Evolutionary conservation across 768 basidiomycete genomes (phyloP).

Genomic region (Pluteus cervinus): DNA sequence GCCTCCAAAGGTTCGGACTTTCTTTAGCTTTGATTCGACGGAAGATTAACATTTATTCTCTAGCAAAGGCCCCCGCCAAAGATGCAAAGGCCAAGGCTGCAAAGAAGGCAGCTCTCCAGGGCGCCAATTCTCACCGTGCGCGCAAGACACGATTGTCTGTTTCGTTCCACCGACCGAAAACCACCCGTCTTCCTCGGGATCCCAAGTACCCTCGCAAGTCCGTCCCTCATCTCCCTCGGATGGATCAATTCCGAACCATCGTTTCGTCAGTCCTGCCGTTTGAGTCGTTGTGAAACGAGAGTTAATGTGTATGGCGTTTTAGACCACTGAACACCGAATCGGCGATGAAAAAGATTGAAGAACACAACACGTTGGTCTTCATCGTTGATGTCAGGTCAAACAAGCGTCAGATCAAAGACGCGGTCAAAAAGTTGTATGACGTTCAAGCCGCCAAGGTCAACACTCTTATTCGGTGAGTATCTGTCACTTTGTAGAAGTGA

Average conservation of each 20-base stretch:
- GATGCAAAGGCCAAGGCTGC: conserved; percentile 83
- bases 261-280: conserved; percentile 57
- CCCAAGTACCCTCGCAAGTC: conserved; percentile 97
- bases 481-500: neutral
- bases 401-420: conserved; percentile 99
- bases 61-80: conserved; percentile 31
- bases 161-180: conserved; percentile 96
- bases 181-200: conserved; percentile 73
- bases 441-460: conserved; percentile 95
- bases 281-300: neutral
- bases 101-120: conserved; percentile 94
- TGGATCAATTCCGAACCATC: conserved; percentile 96
- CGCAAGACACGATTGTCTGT: conserved; percentile 84
- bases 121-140: conserved; percentile 64
- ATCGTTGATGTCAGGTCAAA: conserved; percentile 92
- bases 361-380: conserved; percentile 99
- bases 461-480: conserved; percentile 88
- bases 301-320: neutral
- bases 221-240: conserved; percentile 84
- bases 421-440: conserved; percentile 98
- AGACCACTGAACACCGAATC: conserved; percentile 92
- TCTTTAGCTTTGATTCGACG: neutral
- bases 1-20: conserved; percentile 37
- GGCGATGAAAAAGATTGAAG: conserved; percentile 99
- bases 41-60: conserved; percentile 6